Conservation (phyloP, 352 stramenopile genomes). For the Globisporangium yorkense region DNA sequence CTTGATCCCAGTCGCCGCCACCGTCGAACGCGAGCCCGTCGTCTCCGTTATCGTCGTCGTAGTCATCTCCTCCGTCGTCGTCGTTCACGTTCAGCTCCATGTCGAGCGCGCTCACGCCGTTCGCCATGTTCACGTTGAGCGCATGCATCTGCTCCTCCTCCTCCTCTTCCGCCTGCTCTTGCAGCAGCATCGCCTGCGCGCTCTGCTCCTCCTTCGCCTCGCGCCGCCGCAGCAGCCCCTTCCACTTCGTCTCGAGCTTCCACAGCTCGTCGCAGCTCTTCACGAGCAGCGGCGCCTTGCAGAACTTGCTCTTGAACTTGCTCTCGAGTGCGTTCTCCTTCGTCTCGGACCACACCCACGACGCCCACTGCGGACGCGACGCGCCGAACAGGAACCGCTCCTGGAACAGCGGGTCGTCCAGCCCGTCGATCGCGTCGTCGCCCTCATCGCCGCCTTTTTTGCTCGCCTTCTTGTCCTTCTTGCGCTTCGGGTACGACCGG, state of each 20-base stretch:
- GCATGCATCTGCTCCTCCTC: constrained; percentile 53
- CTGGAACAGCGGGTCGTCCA: constrained; percentile 61
- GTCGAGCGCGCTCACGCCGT: constrained; percentile 16
- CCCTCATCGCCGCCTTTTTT: constrained; percentile 26
- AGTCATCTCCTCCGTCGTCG: constrained; percentile 15
- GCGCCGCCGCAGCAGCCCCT: constrained; percentile 36
- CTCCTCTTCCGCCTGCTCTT: constrained; percentile 61
- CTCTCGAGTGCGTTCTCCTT: constrained; percentile 39
- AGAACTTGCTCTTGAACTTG: constrained; percentile 64
- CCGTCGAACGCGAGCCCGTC: constrained; percentile 22
- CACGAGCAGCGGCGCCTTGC: constrained; percentile 37
- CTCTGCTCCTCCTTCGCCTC: constrained; percentile 50
- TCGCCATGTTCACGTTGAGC: constrained; percentile 28
- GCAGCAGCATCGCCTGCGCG: constrained; percentile 57
- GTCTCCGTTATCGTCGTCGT: constrained; percentile 16
- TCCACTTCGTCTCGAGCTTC: constrained; percentile 67
- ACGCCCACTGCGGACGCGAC: constrained; percentile 51
- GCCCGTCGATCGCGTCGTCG: constrained; percentile 36
- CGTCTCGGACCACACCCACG: constrained; percentile 69
- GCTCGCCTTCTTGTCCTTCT: constrained; percentile 33
- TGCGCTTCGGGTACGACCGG: constrained; percentile 50
- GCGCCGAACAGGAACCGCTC: constrained; percentile 53
- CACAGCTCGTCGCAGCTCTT: constrained; percentile 53
- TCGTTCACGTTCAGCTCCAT: constrained; percentile 28
- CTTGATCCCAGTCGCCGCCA: constrained; percentile 18